Evolutionary conservation across 1,284 basidiomycete species (phyloP), one percentile per base, ranked within the genome.

Genomic region (Pseudozyma pruni): DNA sequence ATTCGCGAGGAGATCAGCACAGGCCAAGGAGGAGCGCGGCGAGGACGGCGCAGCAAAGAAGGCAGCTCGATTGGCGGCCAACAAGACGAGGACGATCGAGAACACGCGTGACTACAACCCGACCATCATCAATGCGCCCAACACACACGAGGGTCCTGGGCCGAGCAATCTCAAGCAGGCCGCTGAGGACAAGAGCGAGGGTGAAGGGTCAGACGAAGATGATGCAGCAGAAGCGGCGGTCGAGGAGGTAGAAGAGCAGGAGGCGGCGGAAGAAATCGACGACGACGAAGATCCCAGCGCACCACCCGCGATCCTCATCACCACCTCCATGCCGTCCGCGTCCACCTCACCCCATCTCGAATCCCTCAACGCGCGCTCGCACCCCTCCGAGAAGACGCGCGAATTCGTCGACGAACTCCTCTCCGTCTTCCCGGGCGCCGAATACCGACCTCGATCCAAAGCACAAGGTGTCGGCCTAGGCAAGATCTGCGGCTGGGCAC

Each of bases 401-500:
- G 14, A 86, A 83, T 37, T 81, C 86, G 13, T 90, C 90, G 32
- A 93, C 68, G 95, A 98, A 83, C 84, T 98, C 10, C 90, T 92
- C 27, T 90, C 90, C 7, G 86, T 99, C 34, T 93, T 98, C 78
- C 95, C 96, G 25, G 96, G 96, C 6, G 92, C 93, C 1, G 93
- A 98, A 81, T 93, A 96, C 80, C 90, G 94, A 45, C 88, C 90
- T 60, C 86, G 96, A 55, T 91, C 92, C 78, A 94, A 93, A 82
- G 93, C 93, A 1, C 91, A 92, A 72, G 93, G 93, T 1, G 98
- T 92, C 75, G 94, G 97, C 84, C 86, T 98, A 67, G 94, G 94
- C 1, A 87, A 90, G 73, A 93, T 99, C 73, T 92, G 94, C 33
- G 88, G 90, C 1, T 98, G 96, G 96, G 93, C 94, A 19, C 90